Evolutionary conservation across 2,329 filamentous ascomycete genomes (phyloP).

Genomic region (Leptographium galeiforme): DNA sequence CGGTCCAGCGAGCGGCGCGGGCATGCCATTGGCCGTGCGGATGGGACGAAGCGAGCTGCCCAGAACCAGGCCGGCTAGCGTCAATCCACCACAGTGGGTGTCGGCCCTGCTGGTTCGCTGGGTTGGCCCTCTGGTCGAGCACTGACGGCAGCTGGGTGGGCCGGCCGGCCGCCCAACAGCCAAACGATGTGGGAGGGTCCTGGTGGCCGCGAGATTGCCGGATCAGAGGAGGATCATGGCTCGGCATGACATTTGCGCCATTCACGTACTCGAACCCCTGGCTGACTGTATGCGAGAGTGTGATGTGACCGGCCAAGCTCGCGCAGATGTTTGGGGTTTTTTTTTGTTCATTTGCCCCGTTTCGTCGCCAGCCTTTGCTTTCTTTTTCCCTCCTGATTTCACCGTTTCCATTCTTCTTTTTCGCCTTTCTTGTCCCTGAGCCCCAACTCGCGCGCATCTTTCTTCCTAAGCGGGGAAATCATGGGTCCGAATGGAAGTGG

Average conservation of each 20-base stretch:
- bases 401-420: neutral
- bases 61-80: conserved; percentile 6
- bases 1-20: neutral
- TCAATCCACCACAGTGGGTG: neutral
- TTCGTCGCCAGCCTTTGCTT: neutral
- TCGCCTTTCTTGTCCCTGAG: neutral
- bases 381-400: neutral
- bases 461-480: too few relatives aligned
- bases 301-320: neutral
- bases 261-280: neutral
- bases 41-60: conserved; percentile 6
- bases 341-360: neutral
- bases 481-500: too few relatives aligned
- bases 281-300: neutral
- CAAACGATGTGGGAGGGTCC: neutral
- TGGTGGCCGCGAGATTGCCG: conserved; percentile 5
- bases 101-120: neutral
- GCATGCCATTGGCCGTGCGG: conserved; percentile 3
- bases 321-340: neutral
- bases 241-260: neutral
- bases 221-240: conserved; percentile 8
- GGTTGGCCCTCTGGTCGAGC: neutral
- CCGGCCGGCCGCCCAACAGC: neutral
- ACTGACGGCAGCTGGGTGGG: conserved; percentile 4
- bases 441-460: too few relatives aligned